These are phyloP conservation scores for Cladorrhinum samala DNA, from an alignment of 495 filamentous ascomycete species.

Conservation along the genomic window DNA sequence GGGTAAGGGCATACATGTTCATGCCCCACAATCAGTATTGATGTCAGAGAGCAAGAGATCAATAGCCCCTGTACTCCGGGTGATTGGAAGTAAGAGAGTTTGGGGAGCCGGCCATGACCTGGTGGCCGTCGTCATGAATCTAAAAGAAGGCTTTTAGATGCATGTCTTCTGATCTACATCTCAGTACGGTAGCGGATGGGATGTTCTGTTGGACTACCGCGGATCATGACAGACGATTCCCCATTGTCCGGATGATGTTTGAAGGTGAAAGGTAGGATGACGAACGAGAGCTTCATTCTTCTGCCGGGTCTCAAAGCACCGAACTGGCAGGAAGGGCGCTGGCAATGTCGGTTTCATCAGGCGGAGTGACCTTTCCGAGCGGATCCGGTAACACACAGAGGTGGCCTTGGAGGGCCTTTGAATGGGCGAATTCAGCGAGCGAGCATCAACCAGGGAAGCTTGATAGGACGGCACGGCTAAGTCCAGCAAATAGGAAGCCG, in stretches of 20 bases:
- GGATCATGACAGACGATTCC: too few species aligned
- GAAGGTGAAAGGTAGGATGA: too few species aligned
- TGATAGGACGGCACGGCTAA: constrained; percentile 6
- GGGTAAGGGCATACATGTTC: background rate
- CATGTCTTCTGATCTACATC: background rate
- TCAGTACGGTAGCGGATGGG: background rate
- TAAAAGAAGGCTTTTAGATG: too few species aligned
- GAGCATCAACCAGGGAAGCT: constrained; percentile 6
- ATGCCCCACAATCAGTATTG: background rate
- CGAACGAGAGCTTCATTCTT: too few species aligned
- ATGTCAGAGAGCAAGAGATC: too few species aligned
- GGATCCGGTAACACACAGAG: background rate
- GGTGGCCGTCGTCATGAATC: too few species aligned
- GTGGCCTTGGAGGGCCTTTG: background rate
- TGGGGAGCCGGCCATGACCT: too few species aligned
- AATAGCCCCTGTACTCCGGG: too few species aligned
- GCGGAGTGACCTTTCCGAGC: background rate
- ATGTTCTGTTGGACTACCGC: too few species aligned
- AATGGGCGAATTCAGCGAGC: background rate
- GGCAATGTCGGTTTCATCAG: background rate
- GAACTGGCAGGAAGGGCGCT: background rate
- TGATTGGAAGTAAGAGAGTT: too few species aligned
- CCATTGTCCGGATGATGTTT: too few species aligned
- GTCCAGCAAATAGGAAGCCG: constrained; percentile 2
- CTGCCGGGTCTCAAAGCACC: background rate